Percentiles rank a stretch among this genome's conserved stretches.
Evolutionary conservation across 306 rosid species (phyloP).

Genomic region (Lathyrus sativus): DNA sequence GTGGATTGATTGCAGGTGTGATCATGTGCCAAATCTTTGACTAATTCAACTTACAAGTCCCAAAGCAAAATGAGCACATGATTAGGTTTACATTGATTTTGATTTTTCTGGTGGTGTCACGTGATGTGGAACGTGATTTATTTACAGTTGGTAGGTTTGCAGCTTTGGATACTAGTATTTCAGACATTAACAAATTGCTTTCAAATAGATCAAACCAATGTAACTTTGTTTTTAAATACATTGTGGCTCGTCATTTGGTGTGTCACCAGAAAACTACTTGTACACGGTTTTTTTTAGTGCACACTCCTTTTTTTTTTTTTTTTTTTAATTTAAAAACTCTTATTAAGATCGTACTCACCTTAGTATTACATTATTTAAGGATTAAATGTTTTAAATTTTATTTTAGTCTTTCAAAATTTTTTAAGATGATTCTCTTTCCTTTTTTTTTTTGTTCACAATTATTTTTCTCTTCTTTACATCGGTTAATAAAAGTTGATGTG

Average conservation of each 20-base stretch:
- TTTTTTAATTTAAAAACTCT: no score
- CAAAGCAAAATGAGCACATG: conserved; percentile 59
- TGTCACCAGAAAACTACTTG: neutral
- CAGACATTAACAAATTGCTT: conserved; percentile 44
- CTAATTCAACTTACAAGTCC: conserved; percentile 64
- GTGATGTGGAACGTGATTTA: conserved; percentile 74
- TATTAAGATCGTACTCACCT: no score
- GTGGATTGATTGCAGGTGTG: conserved; percentile 43
- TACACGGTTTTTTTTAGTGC: no score
- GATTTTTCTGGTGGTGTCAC: conserved; percentile 38
- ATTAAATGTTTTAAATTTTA: no score
- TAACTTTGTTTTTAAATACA: conserved; percentile 17
- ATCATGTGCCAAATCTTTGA: conserved; percentile 81
- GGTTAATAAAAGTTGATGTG: no score
- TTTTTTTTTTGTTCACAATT: no score
- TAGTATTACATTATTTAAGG: no score
- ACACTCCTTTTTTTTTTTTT: no score
- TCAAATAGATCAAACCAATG: conserved; percentile 38
- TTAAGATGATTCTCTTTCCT: no score
- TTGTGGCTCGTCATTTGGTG: conserved; percentile 40
- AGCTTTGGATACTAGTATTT: conserved; percentile 71
- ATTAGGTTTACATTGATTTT: conserved; percentile 39
- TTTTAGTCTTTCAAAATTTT: no score
- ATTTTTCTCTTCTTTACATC: no score
- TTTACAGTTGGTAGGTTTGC: conserved; percentile 47